A percentile compares a stretch with the other conserved stretches of the same genome.
Evolutionary conservation across 2,329 filamentous ascomycete species (phyloP).

Genomic region (Rhytidhysteron rufulum): DNA sequence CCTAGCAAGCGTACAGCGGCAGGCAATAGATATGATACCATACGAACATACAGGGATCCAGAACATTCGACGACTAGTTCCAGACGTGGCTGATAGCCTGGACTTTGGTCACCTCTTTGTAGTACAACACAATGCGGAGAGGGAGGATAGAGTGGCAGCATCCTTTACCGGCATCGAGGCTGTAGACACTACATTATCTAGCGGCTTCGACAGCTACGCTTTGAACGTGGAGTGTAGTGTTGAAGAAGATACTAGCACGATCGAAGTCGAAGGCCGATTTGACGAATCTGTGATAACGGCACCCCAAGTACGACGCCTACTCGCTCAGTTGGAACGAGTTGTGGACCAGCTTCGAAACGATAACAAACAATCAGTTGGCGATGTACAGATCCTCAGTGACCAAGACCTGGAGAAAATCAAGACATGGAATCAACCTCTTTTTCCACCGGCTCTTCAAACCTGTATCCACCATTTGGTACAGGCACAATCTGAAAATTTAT

Average conservation of each 20-base stretch:
- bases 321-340: slow-evolving; percentile 12
- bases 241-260: slow-evolving; percentile 9
- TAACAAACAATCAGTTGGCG: background rate
- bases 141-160: background rate
- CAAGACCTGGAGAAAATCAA: background rate
- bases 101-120: slow-evolving; percentile 32
- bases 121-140: slow-evolving; percentile 34
- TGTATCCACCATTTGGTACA: background rate
- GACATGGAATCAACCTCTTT: background rate
- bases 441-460: background rate
- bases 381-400: background rate
- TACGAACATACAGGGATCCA: slow-evolving; percentile 31
- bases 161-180: background rate
- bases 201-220: slow-evolving; percentile 14
- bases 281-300: slow-evolving; percentile 9
- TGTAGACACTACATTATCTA: background rate
- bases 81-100: background rate
- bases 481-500: background rate
- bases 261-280: slow-evolving; percentile 10
- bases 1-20: slow-evolving; percentile 11
- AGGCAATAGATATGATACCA: slow-evolving; percentile 17
- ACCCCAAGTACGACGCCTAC: slow-evolving; percentile 5
- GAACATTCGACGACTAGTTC: slow-evolving; percentile 13
- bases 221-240: slow-evolving; percentile 14
- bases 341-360: slow-evolving; percentile 10